Conservation (phyloP, 805 yeast genomes). For the Maudiozyma saulgeensis region DNA sequence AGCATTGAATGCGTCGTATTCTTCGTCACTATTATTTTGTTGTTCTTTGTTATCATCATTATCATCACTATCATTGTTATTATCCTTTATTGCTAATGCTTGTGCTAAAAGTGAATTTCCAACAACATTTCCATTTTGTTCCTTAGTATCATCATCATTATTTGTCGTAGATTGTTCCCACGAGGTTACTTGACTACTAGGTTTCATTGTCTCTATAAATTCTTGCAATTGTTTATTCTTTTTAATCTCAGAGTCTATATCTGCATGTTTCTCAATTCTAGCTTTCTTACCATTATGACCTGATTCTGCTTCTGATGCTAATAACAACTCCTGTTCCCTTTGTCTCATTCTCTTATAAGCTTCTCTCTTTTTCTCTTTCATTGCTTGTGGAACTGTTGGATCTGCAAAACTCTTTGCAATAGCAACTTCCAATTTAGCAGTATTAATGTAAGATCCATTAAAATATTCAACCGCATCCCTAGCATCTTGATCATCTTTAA, state of each 20-base stretch:
- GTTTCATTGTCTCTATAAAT: slow-evolving; percentile 75
- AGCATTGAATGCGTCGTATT: slow-evolving; percentile 32
- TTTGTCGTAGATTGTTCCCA: slow-evolving; percentile 42
- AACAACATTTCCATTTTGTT: slow-evolving; percentile 28
- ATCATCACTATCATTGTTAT: slow-evolving; percentile 14
- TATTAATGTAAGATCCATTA: slow-evolving; percentile 71
- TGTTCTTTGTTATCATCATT: slow-evolving; percentile 18
- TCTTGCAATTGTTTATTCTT: slow-evolving; percentile 64
- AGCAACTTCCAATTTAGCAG: slow-evolving; percentile 68
- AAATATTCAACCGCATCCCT: slow-evolving; percentile 66
- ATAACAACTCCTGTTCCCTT: slow-evolving; percentile 39
- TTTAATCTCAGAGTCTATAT: slow-evolving; percentile 52
- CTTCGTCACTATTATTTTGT: slow-evolving; percentile 36
- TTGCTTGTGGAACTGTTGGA: slow-evolving; percentile 64
- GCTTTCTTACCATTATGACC: slow-evolving; percentile 31
- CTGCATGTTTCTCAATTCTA: slow-evolving; percentile 23
- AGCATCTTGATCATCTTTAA: slow-evolving; percentile 64
- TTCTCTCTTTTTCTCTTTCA: slow-evolving; percentile 45
- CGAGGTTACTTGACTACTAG: slow-evolving; percentile 56
- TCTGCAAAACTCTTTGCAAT: slow-evolving; percentile 81
- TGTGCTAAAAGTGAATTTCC: slow-evolving; percentile 33
- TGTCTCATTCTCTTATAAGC: slow-evolving; percentile 37
- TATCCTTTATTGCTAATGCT: slow-evolving; percentile 31
- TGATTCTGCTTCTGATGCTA: slow-evolving; percentile 23
- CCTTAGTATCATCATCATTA: slow-evolving; percentile 9